Conservation (phyloP, 2,329 filamentous ascomycete genomes). For the Paecilomyces dactylethromorphus region DNA sequence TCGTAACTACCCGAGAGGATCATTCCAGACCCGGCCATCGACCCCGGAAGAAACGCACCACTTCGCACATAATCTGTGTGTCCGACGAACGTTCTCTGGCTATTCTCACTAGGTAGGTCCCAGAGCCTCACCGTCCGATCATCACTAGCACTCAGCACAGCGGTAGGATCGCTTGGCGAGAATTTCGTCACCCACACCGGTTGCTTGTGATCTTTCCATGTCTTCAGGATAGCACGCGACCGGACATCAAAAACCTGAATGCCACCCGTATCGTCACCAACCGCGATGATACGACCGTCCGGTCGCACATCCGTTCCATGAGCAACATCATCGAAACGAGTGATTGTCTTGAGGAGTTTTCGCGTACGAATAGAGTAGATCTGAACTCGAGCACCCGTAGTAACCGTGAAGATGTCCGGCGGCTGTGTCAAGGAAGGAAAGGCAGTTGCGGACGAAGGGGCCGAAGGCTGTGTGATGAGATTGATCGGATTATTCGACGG, state of each 20-base stretch:
- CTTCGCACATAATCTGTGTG: slow-evolving; percentile 89
- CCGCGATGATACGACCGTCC: slow-evolving; percentile 82
- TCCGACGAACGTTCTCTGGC: slow-evolving; percentile 71
- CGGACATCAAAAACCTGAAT: slow-evolving; percentile 93
- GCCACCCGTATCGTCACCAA: slow-evolving; percentile 83
- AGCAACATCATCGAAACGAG: slow-evolving; percentile 85
- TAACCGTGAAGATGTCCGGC: slow-evolving; percentile 70
- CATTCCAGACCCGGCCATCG: slow-evolving; percentile 57
- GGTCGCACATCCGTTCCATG: slow-evolving; percentile 81
- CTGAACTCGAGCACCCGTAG: slow-evolving; percentile 88
- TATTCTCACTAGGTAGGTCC: slow-evolving; percentile 78
- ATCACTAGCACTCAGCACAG: slow-evolving; percentile 82
- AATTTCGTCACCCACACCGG: slow-evolving; percentile 89
- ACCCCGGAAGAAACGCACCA: slow-evolving; percentile 73
- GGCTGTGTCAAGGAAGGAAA: slow-evolving; percentile 41
- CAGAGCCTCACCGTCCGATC: slow-evolving; percentile 89
- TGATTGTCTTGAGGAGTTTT: slow-evolving; percentile 89
- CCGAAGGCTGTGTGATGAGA: slow-evolving; percentile 69
- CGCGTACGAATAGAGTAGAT: slow-evolving; percentile 88
- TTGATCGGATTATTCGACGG: slow-evolving; percentile 86
- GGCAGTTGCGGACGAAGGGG: slow-evolving; percentile 37
- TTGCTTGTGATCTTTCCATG: slow-evolving; percentile 91
- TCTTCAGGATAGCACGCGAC: slow-evolving; percentile 86
- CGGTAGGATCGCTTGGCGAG: slow-evolving; percentile 81
- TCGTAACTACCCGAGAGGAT: slow-evolving; percentile 91